Evolutionary conservation across 177 flowering plant species (phyloP).

Genomic region (Telopea speciosissima): DNA sequence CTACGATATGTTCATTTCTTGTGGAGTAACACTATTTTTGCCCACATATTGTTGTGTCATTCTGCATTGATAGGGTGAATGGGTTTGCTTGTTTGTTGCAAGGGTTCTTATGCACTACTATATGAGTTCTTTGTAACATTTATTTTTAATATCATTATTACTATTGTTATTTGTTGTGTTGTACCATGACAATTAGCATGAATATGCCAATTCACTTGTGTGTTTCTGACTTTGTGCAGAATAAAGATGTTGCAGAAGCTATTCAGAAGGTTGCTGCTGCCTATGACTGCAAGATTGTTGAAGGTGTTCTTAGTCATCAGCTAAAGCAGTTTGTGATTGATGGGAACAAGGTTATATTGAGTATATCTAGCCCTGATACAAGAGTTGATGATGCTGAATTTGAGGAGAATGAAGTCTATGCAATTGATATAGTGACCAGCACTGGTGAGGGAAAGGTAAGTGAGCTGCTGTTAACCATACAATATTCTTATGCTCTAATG

Average conservation of each 20-base stretch:
- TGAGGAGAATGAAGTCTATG: slow-evolving; percentile 87
- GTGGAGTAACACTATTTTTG: no score
- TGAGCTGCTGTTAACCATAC: not conserved
- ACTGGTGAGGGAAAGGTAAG: slow-evolving; percentile 87
- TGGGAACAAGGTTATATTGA: slow-evolving; percentile 75
- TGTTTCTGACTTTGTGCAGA: slow-evolving; percentile 33
- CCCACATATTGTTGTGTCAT: no score
- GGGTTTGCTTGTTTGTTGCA: not conserved
- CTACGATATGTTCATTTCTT: no score
- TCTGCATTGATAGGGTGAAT: not conserved
- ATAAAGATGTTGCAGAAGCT: slow-evolving; percentile 85
- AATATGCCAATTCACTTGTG: not conserved
- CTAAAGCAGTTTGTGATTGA: slow-evolving; percentile 87
- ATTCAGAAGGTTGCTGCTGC: slow-evolving; percentile 90
- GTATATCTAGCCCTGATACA: slow-evolving; percentile 63
- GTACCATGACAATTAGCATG: not conserved
- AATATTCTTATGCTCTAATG: not conserved
- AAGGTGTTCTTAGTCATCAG: slow-evolving; percentile 89
- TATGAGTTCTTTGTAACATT: not conserved
- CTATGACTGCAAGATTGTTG: slow-evolving; percentile 83
- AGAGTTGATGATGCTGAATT: slow-evolving; percentile 85
- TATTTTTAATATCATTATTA: no score
- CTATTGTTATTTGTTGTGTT: not conserved
- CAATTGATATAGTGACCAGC: slow-evolving; percentile 74
- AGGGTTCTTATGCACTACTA: not conserved